phyloP scores from a whole-genome alignment of 2,329 filamentous ascomycete species.

The Catunica adiposa region DNA sequence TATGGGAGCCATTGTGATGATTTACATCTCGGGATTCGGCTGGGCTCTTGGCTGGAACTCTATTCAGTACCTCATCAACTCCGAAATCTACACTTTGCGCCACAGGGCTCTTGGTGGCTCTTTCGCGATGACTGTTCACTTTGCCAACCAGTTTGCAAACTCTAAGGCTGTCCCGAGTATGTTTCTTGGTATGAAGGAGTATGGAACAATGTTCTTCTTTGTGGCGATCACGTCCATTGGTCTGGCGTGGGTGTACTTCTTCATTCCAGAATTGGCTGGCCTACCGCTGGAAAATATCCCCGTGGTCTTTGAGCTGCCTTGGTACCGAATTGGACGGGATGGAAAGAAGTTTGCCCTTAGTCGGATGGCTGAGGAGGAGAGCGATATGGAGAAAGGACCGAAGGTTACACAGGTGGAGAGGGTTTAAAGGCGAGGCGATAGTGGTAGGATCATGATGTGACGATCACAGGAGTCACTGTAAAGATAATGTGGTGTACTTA shows the following conservation, averaged over 20 bases:
- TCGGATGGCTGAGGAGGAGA: constrained; percentile 16
- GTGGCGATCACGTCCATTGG: constrained; percentile 50
- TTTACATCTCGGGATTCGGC: constrained; percentile 51
- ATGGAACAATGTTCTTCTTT: constrained; percentile 67
- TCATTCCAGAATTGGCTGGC: constrained; percentile 55
- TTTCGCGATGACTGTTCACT: constrained; percentile 62
- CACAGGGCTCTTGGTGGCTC: constrained; percentile 56
- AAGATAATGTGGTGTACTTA: too few species aligned
- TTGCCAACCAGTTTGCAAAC: constrained; percentile 65
- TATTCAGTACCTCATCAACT: constrained; percentile 64
- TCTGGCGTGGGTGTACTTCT: constrained; percentile 54
- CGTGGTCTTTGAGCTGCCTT: constrained; percentile 52
- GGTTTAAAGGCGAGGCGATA: background rate
- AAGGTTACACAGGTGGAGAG: constrained; percentile 7
- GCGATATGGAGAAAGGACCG: background rate
- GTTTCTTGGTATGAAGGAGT: constrained; percentile 45
- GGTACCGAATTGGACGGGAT: constrained; percentile 53
- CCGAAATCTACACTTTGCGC: constrained; percentile 60
- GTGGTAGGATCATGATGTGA: background rate
- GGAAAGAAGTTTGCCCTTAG: constrained; percentile 36
- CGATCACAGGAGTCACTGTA: background rate
- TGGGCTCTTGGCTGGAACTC: constrained; percentile 61
- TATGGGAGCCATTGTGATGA: constrained; percentile 54
- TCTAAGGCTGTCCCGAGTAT: constrained; percentile 58
- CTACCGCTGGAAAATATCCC: constrained; percentile 54